These are phyloP conservation scores for Phytophthora litchii DNA, from an alignment of 352 stramenopile species.

Conservation along the genomic window DNA sequence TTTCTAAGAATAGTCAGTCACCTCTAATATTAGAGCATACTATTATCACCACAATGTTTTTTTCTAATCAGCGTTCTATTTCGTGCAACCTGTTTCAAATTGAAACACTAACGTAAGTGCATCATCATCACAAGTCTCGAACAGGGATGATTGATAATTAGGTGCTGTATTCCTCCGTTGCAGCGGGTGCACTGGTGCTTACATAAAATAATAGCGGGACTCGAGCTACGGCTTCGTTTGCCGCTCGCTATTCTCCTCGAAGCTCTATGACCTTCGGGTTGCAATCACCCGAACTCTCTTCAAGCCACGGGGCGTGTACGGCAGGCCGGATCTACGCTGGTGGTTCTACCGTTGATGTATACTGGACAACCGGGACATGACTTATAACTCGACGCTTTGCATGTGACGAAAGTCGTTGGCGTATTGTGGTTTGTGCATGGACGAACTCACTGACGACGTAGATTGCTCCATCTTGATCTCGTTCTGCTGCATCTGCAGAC, in stretches of 20 bases:
- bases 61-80: no score
- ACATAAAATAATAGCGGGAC: constrained; percentile 43
- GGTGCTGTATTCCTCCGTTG: constrained; percentile 34
- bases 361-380: constrained; percentile 2
- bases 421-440: constrained; percentile 34
- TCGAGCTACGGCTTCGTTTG: constrained; percentile 23
- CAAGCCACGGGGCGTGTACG: constrained; percentile 16
- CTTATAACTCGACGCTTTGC: constrained; percentile 51
- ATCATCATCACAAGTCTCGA: no score
- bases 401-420: constrained; percentile 34
- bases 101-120: no score
- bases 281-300: constrained; percentile 11
- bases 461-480: constrained; percentile 45
- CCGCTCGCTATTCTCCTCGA: constrained; percentile 36
- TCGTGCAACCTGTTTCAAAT: not conserved
- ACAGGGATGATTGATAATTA: constrained; percentile 32
- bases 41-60: no score
- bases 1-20: no score
- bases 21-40: no score
- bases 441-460: constrained; percentile 21
- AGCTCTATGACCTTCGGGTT: constrained; percentile 17
- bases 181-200: constrained; percentile 30
- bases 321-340: constrained; percentile 14
- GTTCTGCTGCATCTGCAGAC: constrained; percentile 56
- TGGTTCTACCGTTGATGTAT: constrained; percentile 20